Percentiles rank a stretch among this genome's conserved stretches.
Evolutionary conservation across 1,284 basidiomycete species (phyloP).

Genomic region (Irpex sp.): DNA sequence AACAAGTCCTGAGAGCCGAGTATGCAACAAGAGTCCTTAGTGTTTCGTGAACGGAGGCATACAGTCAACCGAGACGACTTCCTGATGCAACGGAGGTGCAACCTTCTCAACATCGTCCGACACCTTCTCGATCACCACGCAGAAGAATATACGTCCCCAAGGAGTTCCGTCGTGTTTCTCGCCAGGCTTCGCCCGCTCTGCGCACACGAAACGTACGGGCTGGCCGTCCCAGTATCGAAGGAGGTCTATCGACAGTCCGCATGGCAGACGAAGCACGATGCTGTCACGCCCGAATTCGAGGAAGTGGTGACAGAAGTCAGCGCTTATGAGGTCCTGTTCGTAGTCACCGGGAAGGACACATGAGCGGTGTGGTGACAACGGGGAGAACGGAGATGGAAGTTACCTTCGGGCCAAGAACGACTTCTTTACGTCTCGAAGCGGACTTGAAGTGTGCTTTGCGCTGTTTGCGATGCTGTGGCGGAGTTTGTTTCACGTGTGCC

Average conservation of each 20-base stretch:
- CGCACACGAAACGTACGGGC: slow-evolving; percentile 79
- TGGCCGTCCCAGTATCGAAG: slow-evolving; percentile 92
- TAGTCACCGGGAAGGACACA: not conserved
- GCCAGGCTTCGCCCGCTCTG: slow-evolving; percentile 46
- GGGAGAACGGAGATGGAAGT: slow-evolving; percentile 10
- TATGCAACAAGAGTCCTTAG: not conserved
- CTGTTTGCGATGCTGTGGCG: slow-evolving; percentile 13
- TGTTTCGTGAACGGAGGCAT: not conserved
- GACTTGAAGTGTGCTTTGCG: slow-evolving; percentile 61
- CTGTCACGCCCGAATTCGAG: slow-evolving; percentile 62
- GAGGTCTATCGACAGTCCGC: slow-evolving; percentile 74
- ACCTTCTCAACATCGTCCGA: slow-evolving; percentile 27
- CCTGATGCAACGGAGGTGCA: not conserved
- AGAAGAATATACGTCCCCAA: slow-evolving; percentile 68
- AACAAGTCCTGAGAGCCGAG: no score
- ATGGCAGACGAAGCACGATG: slow-evolving; percentile 69
- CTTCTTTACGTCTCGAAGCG: slow-evolving; percentile 44
- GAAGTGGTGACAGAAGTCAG: slow-evolving; percentile 78
- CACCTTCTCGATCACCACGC: slow-evolving; percentile 59
- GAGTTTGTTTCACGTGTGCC: not conserved
- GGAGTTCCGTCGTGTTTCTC: slow-evolving; percentile 37
- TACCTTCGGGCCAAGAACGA: slow-evolving; percentile 55
- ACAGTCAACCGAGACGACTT: not conserved
- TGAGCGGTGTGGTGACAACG: not conserved
- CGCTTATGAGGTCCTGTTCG: slow-evolving; percentile 61